Percentiles rank a stretch among this genome's conserved stretches.
Conservation (phyloP, 257 asterid species). For the Capsicum chinense region DNA sequence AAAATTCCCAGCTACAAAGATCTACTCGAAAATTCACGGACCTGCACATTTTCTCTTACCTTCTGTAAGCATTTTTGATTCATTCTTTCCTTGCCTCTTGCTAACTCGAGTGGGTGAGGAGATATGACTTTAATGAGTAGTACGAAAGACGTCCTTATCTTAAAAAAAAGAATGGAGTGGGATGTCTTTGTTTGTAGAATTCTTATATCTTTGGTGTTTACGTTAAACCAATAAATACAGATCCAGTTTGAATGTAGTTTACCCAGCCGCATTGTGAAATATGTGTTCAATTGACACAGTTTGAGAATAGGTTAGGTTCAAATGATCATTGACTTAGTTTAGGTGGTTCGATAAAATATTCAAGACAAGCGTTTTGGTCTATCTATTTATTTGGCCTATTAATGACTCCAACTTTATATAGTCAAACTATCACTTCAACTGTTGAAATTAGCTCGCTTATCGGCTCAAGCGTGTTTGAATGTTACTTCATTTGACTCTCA, state of each 20-base stretch:
- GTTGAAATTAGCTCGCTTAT: neutral
- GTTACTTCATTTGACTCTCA: neutral
- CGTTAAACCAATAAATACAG: too few relatives aligned
- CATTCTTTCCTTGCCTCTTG: neutral
- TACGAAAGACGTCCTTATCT: neutral
- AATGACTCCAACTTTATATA: neutral
- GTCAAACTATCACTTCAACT: neutral
- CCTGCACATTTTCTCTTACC: constrained; percentile 45
- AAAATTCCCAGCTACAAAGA: constrained; percentile 37
- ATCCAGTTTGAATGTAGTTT: too few relatives aligned
- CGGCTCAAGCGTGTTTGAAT: neutral
- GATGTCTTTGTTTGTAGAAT: too few relatives aligned
- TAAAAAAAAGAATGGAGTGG: too few relatives aligned
- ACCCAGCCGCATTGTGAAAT: too few relatives aligned
- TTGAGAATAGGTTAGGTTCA: too few relatives aligned
- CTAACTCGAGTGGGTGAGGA: neutral
- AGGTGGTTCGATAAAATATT: too few relatives aligned
- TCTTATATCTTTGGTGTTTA: too few relatives aligned
- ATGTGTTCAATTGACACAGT: too few relatives aligned
- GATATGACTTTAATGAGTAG: neutral
- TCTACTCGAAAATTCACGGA: constrained; percentile 41
- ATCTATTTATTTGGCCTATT: neutral
- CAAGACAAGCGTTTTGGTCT: too few relatives aligned
- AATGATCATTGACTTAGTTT: too few relatives aligned
- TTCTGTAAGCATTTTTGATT: neutral